These are phyloP conservation scores for Ceratocystis colombiana DNA, from an alignment of 2,329 filamentous ascomycete genomes.

Conservation along the genomic window DNA sequence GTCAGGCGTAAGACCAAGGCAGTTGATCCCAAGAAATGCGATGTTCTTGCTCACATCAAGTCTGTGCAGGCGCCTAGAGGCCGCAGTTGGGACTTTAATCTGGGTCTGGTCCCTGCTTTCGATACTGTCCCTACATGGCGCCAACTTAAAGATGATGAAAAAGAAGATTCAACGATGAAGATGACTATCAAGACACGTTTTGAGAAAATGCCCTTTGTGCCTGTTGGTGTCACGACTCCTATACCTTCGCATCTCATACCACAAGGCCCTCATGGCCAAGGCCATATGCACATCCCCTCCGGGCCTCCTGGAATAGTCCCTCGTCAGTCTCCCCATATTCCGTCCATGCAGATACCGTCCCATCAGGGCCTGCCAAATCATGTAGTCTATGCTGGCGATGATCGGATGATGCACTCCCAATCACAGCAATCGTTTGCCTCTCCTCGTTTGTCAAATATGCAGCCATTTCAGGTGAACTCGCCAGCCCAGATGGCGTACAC, in stretches of 20 bases:
- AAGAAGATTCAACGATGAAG: slow-evolving; percentile 52
- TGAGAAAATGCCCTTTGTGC: slow-evolving; percentile 49
- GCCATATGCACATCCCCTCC: slow-evolving; percentile 55
- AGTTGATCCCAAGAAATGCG: slow-evolving; percentile 60
- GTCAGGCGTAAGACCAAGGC: slow-evolving; percentile 63
- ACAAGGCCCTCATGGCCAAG: slow-evolving; percentile 69
- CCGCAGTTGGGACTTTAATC: slow-evolving; percentile 59
- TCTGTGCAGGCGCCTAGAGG: slow-evolving; percentile 42
- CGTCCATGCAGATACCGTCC: slow-evolving; percentile 65
- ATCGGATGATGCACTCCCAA: slow-evolving; percentile 80
- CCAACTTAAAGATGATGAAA: slow-evolving; percentile 57
- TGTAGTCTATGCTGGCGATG: slow-evolving; percentile 56
- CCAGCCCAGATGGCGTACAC: slow-evolving; percentile 61
- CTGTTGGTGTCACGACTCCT: slow-evolving; percentile 48
- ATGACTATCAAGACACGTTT: slow-evolving; percentile 70
- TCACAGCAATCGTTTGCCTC: slow-evolving; percentile 79
- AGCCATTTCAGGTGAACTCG: slow-evolving; percentile 57
- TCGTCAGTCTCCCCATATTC: slow-evolving; percentile 61
- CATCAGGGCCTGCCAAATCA: slow-evolving; percentile 56
- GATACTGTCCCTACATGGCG: slow-evolving; percentile 82
- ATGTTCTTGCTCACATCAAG: slow-evolving; percentile 46
- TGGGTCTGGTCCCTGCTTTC: slow-evolving; percentile 73
- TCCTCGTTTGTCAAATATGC: slow-evolving; percentile 61
- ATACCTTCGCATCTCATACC: slow-evolving; percentile 59
- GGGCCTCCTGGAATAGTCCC: slow-evolving; percentile 28